Base-by-base conservation (phyloP, 768 basidiomycete species). In the Termitomyces sp. region DNA sequence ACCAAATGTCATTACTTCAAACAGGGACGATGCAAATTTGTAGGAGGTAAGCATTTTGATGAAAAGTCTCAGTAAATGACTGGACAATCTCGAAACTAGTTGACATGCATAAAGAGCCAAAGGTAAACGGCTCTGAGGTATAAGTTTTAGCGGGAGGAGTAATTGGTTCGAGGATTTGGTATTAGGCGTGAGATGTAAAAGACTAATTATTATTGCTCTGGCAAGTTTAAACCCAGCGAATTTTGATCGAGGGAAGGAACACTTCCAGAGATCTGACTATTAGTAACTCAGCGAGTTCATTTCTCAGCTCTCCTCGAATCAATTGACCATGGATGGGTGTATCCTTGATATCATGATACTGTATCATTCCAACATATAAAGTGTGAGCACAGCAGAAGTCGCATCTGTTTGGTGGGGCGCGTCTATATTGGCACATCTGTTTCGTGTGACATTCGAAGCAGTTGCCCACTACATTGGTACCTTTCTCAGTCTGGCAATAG, bases 21-120 rank as follows among this genome's bases (percentile, higher is more conserved):
- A 73, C 72, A 77, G 48, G 80, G 80, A 20, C 80, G 72, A 56
- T 87, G 86, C 69, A 86, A 82, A 67, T 88, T 87, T 69, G 68
- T 73, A 61, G 85, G 81, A 68, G 74, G 86, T 87, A 60, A 59
- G 75, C 74, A 20, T 32, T 48, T 38, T 56, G 36, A 45, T 57
- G 53, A 26, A 28, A 28, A 22, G 33, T 10, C 16, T 14, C 24
- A 49, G 45, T 36, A 24, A 35, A 26, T 57, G 58, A 53, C 24
- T 61, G 57, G 61, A 64, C 62, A 50, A 67, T 63, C 49, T 65
- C 51, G 44, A 45, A 56, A 38, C n/a, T 64, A 77, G 74, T 56
- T 65, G 72, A 75, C 62, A 76, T 77, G 77, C 75, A 78, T 65
- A 73, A 70, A 62, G 74, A 72, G 59, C 65, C 66, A 59, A 70